phyloP scores from a whole-genome alignment of 202 grass and related monocot genomes.

The Zoysia matrella region DNA sequence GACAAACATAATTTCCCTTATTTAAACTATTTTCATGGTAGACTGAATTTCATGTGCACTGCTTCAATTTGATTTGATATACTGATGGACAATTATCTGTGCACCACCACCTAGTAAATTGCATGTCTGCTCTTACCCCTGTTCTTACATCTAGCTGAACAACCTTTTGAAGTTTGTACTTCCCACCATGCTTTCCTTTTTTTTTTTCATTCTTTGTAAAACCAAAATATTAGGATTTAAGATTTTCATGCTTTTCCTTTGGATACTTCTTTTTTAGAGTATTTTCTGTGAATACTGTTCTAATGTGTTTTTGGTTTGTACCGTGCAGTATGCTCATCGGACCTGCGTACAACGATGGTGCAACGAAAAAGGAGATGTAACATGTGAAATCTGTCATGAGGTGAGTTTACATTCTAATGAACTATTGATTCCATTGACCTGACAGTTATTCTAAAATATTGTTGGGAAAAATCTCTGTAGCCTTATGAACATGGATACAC shows the following conservation, averaged over 20 bases:
- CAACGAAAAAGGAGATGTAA: constrained; percentile 80
- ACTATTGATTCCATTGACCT: constrained; percentile 8
- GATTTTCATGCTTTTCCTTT: constrained; percentile 21
- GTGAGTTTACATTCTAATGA: constrained; percentile 38
- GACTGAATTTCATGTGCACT: background rate
- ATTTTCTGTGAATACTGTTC: constrained; percentile 7
- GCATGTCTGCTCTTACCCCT: constrained; percentile 11
- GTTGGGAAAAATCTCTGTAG: constrained; percentile 52
- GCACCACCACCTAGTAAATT: constrained; percentile 1
- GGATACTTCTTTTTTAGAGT: background rate
- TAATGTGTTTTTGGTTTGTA: constrained; percentile 40
- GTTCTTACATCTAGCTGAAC: background rate
- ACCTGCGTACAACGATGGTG: too few species aligned
- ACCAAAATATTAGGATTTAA: constrained; percentile 16
- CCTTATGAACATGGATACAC: constrained; percentile 86
- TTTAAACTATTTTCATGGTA: constrained; percentile 4
- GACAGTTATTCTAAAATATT: constrained; percentile 29
- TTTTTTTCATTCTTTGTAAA: constrained; percentile 8
- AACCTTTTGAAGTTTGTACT: background rate
- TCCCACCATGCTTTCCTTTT: constrained; percentile 9
- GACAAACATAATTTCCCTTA: background rate
- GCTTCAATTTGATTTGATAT: background rate
- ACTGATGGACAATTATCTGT: background rate
- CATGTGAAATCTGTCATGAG: constrained; percentile 94
- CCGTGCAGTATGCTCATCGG: constrained; percentile 60